Evolutionary conservation across 2,329 filamentous ascomycete genomes (phyloP), one percentile per base, ranked within the genome.

Genomic region (Xylaria sp.): DNA sequence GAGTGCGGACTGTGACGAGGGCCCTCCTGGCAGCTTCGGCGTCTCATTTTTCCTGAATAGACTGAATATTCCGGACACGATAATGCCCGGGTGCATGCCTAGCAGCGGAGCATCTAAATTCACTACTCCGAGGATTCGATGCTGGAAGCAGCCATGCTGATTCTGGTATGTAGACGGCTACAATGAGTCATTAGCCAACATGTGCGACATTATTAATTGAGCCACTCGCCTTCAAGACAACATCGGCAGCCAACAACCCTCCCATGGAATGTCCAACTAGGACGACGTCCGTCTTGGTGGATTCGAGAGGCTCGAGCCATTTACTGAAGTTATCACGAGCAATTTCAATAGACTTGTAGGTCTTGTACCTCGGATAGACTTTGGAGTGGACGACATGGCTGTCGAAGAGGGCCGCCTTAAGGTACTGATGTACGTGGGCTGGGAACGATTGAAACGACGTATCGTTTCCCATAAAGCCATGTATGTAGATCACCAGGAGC

Each of bases 221-320:
- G 13, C 61, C 73, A 80, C 81, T 76, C 75, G 85, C 86, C 78
- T 92, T 86, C 54, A 97, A 82, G 2, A 89, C 89, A 32, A 97
- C 88, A 75, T 98, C 94, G 1, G 92, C 93, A 32, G 92, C 89
- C 32, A 98, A 80, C 28, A 98, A 84, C 1, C 94, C 94, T 18
- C 94, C 94, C 89, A 98, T 95, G 51, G 93, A 97, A 79, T 97
- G 94, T 0, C 94, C 94, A 2, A 97, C 84, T 2, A 98, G 84
- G 23, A 98, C 85, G 2, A 97, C 86, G 82, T 98, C 94, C 0
- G 93, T 94, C 23, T 84, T 87, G 3, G 86, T 82, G 34, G 88
- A 88, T 79, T 95, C 91, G 75, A 97, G 93, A 7, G 93, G 93
- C 67, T 87, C 84, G 37, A 97, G 84, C 93, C 94, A 98, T 73